Percentiles rank a stretch among this genome's conserved stretches.
phyloP scores from a whole-genome alignment of 805 yeast genomes.

The Wickerhamiella parazyma region DNA sequence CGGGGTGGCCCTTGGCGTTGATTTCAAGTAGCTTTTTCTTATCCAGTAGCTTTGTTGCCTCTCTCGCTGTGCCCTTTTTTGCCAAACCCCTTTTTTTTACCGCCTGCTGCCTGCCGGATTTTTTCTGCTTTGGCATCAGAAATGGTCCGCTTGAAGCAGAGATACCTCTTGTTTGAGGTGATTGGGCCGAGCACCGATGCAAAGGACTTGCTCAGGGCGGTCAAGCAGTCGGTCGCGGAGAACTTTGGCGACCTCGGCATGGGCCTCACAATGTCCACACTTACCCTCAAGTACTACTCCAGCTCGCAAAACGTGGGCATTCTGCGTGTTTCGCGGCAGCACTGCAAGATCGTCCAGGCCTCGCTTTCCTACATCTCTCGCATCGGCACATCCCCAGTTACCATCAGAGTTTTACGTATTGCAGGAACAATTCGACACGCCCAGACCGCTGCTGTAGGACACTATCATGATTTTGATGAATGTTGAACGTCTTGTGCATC shows the following conservation, averaged over 20 bases:
- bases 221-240: slow-evolving; percentile 43
- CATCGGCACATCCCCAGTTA: slow-evolving; percentile 36
- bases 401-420: slow-evolving; percentile 50
- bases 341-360: slow-evolving; percentile 46
- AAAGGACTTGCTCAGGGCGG: slow-evolving; percentile 19
- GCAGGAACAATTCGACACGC: slow-evolving; percentile 84
- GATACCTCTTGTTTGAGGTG: slow-evolving; percentile 73
- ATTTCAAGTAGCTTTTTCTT: background rate
- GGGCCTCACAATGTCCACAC: slow-evolving; percentile 46
- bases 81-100: background rate
- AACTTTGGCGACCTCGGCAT: slow-evolving; percentile 71
- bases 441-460: background rate
- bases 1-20: slow-evolving; percentile 2
- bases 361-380: slow-evolving; percentile 38
- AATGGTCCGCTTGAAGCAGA: slow-evolving; percentile 81
- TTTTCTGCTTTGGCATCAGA: slow-evolving; percentile 3
- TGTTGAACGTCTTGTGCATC: background rate
- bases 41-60: background rate
- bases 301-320: slow-evolving; percentile 75
- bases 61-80: background rate
- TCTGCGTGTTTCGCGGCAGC: slow-evolving; percentile 57
- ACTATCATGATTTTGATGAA: background rate
- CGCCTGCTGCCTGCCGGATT: background rate
- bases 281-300: slow-evolving; percentile 66
- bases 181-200: slow-evolving; percentile 38